phyloP scores from a whole-genome alignment of 2,329 filamentous ascomycete species.

The Cladosporium cucumerinum region DNA sequence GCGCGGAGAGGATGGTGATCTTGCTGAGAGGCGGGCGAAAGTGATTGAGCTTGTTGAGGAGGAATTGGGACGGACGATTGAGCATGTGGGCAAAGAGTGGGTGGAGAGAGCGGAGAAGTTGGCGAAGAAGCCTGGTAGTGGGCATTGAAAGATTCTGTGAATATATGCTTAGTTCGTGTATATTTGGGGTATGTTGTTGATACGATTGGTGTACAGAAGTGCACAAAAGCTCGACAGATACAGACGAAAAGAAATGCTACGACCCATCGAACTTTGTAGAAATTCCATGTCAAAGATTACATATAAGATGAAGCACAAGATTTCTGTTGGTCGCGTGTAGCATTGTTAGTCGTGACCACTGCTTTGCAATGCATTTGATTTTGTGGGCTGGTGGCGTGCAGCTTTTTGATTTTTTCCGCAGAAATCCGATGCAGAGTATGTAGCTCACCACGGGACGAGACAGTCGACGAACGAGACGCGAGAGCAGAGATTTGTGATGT shows the following conservation, averaged over 20 bases:
- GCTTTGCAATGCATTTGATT: neutral
- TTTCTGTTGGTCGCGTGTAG: neutral
- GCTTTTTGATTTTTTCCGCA: too few species aligned
- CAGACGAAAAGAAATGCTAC: neutral
- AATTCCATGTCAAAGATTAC: neutral
- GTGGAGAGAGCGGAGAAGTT: conserved; percentile 50
- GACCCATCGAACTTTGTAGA: neutral
- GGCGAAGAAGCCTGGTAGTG: conserved; percentile 44
- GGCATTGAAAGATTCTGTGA: conserved; percentile 34
- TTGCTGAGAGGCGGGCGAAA: conserved; percentile 58
- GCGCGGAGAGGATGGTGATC: conserved; percentile 20
- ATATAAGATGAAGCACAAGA: neutral
- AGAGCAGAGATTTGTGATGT: neutral
- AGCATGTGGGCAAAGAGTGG: conserved; percentile 48
- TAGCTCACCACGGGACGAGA: too few species aligned
- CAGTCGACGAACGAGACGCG: neutral
- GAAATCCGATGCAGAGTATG: too few species aligned
- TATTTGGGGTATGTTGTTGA: neutral
- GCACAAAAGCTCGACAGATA: neutral
- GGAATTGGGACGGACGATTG: conserved; percentile 48
- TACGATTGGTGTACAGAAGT: neutral
- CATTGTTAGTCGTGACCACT: neutral
- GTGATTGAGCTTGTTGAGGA: conserved; percentile 60
- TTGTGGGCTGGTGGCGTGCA: too few species aligned
- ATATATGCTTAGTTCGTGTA: neutral